phyloP scores from a whole-genome alignment of 306 rosid genomes.

The Acacia confusa region DNA sequence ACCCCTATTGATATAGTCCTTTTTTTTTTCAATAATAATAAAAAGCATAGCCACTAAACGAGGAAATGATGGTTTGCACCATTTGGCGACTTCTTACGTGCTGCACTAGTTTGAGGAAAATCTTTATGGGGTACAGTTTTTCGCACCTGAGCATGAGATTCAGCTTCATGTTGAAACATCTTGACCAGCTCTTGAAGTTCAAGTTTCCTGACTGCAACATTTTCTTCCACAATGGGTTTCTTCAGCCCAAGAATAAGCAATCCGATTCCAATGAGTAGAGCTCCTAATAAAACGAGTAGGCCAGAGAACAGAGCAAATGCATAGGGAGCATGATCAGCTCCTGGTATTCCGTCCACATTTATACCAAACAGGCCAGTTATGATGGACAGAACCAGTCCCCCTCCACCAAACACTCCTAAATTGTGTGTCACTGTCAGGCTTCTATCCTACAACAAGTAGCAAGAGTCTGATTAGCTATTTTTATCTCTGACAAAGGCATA shows the following conservation, averaged over 20 bases:
- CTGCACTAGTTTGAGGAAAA: constrained; percentile 51
- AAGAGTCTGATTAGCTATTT: constrained; percentile 20
- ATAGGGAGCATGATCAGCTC: constrained; percentile 56
- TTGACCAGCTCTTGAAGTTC: constrained; percentile 79
- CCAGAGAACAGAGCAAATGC: constrained; percentile 74
- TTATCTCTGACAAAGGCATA: not conserved
- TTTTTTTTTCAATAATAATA: not conserved
- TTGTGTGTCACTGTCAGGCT: constrained; percentile 88
- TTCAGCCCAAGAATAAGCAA: constrained; percentile 78
- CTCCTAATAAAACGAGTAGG: constrained; percentile 51
- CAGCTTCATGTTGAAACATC: constrained; percentile 94
- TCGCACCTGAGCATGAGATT: constrained; percentile 74
- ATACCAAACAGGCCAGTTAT: constrained; percentile 92
- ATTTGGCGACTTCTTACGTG: constrained; percentile 25
- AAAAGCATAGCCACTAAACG: constrained; percentile 13
- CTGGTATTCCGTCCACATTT: constrained; percentile 93
- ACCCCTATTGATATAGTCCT: not conserved
- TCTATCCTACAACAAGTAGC: constrained; percentile 61
- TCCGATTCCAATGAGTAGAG: constrained; percentile 61
- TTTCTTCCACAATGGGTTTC: constrained; percentile 52
- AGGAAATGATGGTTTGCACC: constrained; percentile 37
- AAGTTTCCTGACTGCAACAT: constrained; percentile 65
- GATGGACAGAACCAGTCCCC: constrained; percentile 83
- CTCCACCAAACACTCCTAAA: constrained; percentile 81
- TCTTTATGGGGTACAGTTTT: constrained; percentile 54